Conservation (phyloP, 2,329 filamentous ascomycete species). For the Sarocladium brachiariae region DNA sequence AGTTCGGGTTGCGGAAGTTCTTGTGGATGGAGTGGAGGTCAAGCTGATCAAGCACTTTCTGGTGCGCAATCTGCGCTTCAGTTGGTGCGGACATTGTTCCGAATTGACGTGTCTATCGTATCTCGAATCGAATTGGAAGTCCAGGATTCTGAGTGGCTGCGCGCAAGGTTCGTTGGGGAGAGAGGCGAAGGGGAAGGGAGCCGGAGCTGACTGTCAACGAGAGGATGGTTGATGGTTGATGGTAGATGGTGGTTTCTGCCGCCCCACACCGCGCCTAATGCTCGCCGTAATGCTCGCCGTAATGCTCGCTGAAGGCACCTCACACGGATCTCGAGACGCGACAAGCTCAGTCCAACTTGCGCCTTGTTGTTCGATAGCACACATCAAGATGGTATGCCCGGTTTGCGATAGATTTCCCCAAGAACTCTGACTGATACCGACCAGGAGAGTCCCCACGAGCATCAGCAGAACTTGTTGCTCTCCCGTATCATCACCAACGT, state of each 20-base stretch:
- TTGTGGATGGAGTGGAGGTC: conserved; percentile 84
- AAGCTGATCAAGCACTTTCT: conserved; percentile 79
- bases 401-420: no score
- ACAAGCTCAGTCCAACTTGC: not conserved
- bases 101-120: conserved; percentile 38
- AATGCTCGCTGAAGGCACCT: not conserved
- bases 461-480: conserved; percentile 89
- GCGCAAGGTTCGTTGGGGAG: not conserved
- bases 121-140: not conserved
- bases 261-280: conserved; percentile 8
- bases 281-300: no score
- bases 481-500: conserved; percentile 97
- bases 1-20: conserved; percentile 81
- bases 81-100: conserved; percentile 57
- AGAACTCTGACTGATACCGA: no score
- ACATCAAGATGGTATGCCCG: not conserved
- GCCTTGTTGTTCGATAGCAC: not conserved
- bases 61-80: conserved; percentile 73
- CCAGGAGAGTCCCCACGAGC: conserved; percentile 97
- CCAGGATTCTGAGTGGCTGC: conserved; percentile 33
- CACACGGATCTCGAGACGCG: not conserved
- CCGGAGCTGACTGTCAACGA: not conserved
- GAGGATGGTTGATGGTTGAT: not conserved
- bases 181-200: not conserved
- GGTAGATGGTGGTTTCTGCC: not conserved